These are phyloP conservation scores for Larix kaempferi DNA, from an alignment of 75 land plant species.

Conservation along the genomic window DNA sequence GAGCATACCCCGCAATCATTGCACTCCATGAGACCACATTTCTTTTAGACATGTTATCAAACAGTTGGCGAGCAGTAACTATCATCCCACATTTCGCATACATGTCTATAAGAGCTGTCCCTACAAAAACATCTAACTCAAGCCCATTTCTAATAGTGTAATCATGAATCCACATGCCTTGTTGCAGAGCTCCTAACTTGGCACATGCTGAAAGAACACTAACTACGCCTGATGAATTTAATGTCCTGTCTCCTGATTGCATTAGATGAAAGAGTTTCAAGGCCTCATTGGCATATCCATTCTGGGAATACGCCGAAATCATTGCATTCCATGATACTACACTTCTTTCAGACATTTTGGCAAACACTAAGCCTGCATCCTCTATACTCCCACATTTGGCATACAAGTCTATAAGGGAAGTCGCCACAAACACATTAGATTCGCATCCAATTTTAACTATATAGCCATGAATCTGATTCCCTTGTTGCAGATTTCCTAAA, in stretches of 20 bases:
- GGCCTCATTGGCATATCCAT: slow-evolving; percentile 15
- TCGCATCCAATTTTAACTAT: slow-evolving; percentile 3
- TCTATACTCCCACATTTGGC: slow-evolving; percentile 16
- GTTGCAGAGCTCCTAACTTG: not conserved
- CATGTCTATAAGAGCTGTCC: slow-evolving; percentile 20
- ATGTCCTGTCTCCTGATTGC: not conserved
- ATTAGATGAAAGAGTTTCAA: slow-evolving; percentile 6
- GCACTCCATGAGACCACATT: slow-evolving; percentile 19
- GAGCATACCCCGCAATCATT: slow-evolving; percentile 12
- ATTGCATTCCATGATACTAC: slow-evolving; percentile 17
- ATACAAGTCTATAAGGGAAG: slow-evolving; percentile 20
- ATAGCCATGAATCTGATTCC: slow-evolving; percentile 18
- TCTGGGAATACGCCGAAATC: slow-evolving; percentile 15
- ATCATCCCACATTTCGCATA: slow-evolving; percentile 17
- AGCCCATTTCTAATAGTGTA: not conserved
- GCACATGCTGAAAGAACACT: slow-evolving; percentile 15
- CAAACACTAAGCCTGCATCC: slow-evolving; percentile 9
- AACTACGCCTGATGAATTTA: not conserved
- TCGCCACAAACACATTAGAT: slow-evolving; percentile 1
- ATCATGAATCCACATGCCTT: slow-evolving; percentile 16
- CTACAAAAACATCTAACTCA: slow-evolving; percentile 12
- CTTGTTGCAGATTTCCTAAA: slow-evolving; percentile 10
- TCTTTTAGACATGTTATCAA: slow-evolving; percentile 6
- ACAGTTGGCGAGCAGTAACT: slow-evolving; percentile 9
- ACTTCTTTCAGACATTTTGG: not conserved